A percentile compares a stretch with the other conserved stretches of the same genome.
These are phyloP conservation scores for Suhomyces pyralidae DNA, from an alignment of 805 yeast genomes.

Conservation along the genomic window DNA sequence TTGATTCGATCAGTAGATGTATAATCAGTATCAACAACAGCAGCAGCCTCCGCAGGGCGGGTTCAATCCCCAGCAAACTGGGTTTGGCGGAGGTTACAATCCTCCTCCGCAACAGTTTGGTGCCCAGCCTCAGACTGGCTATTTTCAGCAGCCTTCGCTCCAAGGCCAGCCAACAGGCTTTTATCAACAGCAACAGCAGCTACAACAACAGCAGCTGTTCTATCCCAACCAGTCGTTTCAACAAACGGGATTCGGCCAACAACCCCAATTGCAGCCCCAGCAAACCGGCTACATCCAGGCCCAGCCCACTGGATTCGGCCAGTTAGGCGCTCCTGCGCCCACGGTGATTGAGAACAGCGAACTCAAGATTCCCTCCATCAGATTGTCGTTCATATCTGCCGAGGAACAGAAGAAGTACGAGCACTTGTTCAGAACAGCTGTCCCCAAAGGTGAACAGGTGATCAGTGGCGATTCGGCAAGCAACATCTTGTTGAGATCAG, in stretches of 20 bases:
- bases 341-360: constrained; percentile 50
- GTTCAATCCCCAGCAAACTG: constrained; percentile 22
- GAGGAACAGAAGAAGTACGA: constrained; percentile 87
- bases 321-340: constrained; percentile 30
- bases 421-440: constrained; percentile 75
- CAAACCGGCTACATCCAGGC: constrained; percentile 36
- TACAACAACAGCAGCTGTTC: constrained; percentile 22
- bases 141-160: constrained; percentile 15
- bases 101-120: constrained; percentile 9
- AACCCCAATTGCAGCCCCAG: constrained; percentile 25
- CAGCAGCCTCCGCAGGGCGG: constrained; percentile 14
- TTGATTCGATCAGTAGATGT: constrained; percentile 21
- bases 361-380: constrained; percentile 66
- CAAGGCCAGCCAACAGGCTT: constrained; percentile 48
- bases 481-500: constrained; percentile 75
- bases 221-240: constrained; percentile 12
- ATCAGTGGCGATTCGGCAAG: constrained; percentile 74
- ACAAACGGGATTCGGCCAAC: constrained; percentile 15
- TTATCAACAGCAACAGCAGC: constrained; percentile 34
- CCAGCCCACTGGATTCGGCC: constrained; percentile 48
- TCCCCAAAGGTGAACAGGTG: constrained; percentile 65
- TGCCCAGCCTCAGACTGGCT: constrained; percentile 8
- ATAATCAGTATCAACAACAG: constrained; percentile 37
- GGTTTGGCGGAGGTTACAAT: constrained; percentile 18
- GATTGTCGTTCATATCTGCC: constrained; percentile 80